A percentile compares a stretch with the other conserved stretches of the same genome.
phyloP scores from a whole-genome alignment of 73 alveolate genomes.

The Paramecium bursaria region DNA sequence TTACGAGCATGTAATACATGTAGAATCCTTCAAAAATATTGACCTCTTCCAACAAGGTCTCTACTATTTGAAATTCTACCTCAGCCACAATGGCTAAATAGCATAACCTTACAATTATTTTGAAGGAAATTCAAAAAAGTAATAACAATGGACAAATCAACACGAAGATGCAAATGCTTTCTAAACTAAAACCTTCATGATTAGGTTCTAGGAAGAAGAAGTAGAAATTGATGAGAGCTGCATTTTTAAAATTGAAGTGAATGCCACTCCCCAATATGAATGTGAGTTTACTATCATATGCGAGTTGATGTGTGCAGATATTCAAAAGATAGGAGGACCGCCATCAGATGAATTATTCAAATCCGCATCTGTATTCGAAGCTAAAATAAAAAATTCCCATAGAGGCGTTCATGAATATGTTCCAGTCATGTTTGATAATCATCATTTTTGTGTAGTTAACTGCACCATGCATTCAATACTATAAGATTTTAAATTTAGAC shows the following conservation, averaged over 20 bases:
- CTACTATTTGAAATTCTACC: slow-evolving; percentile 41
- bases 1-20: slow-evolving; percentile 54
- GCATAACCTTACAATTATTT: slow-evolving; percentile 39
- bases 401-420: slow-evolving; percentile 79
- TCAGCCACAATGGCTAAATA: neutral
- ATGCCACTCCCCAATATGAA: slow-evolving; percentile 16
- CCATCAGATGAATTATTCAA: slow-evolving; percentile 42
- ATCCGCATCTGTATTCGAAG: slow-evolving; percentile 2
- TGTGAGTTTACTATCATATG: slow-evolving; percentile 19
- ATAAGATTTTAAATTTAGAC: slow-evolving; percentile 62
- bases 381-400: neutral
- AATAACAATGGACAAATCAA: slow-evolving; percentile 59
- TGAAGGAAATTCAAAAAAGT: slow-evolving; percentile 29
- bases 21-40: slow-evolving; percentile 66
- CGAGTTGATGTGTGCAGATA: slow-evolving; percentile 51
- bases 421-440: slow-evolving; percentile 78
- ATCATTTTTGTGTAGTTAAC: slow-evolving; percentile 76
- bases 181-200: slow-evolving; percentile 86
- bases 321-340: slow-evolving; percentile 32
- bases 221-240: slow-evolving; percentile 58
- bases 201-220: slow-evolving; percentile 94
- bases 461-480: slow-evolving; percentile 69
- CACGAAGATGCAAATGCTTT: slow-evolving; percentile 70
- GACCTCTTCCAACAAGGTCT: slow-evolving; percentile 74
- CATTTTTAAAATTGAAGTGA: slow-evolving; percentile 41